Conservation (phyloP, 768 basidiomycete genomes). For the Auricularia auricula-judae region DNA sequence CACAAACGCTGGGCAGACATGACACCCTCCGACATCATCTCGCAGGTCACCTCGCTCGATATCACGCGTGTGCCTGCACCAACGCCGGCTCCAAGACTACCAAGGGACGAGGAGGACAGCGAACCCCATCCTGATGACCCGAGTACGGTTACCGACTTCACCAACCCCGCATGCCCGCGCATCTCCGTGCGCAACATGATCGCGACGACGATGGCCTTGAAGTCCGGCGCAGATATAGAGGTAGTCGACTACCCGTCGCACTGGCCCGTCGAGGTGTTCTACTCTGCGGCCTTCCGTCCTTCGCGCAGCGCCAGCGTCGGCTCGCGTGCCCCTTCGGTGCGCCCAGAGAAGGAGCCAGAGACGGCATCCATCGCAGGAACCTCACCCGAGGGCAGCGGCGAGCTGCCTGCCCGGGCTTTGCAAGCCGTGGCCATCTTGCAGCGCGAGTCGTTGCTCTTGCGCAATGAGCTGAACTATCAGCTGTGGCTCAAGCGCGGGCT, state of each 20-base stretch:
- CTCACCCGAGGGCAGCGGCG: constrained; percentile 2
- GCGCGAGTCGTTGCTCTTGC: constrained; percentile 59
- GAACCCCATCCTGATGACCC: neutral
- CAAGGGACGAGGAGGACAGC: neutral
- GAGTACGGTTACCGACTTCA: neutral
- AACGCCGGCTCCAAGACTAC: neutral
- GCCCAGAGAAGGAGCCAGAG: neutral
- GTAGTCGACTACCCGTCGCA: constrained; percentile 38
- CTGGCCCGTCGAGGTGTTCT: constrained; percentile 42
- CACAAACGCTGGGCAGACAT: constrained; percentile 59
- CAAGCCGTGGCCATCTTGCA: constrained; percentile 63
- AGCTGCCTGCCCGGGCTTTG: constrained; percentile 38
- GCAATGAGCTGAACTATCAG: constrained; percentile 79
- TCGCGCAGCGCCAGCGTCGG: neutral
- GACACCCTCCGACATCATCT: constrained; percentile 48
- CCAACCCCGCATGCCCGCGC: constrained; percentile 10
- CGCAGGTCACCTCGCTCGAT: constrained; percentile 61
- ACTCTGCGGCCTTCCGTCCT: constrained; percentile 10
- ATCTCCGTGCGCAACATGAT: constrained; percentile 72
- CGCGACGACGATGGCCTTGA: constrained; percentile 57
- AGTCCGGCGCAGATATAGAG: constrained; percentile 56
- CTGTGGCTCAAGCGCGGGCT: constrained; percentile 76
- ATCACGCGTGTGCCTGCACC: constrained; percentile 22
- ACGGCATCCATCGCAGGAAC: neutral
- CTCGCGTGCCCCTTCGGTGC: neutral